Conservation (phyloP, 108 stramenopile species). For the Aurantiochytrium sp. region DNA sequence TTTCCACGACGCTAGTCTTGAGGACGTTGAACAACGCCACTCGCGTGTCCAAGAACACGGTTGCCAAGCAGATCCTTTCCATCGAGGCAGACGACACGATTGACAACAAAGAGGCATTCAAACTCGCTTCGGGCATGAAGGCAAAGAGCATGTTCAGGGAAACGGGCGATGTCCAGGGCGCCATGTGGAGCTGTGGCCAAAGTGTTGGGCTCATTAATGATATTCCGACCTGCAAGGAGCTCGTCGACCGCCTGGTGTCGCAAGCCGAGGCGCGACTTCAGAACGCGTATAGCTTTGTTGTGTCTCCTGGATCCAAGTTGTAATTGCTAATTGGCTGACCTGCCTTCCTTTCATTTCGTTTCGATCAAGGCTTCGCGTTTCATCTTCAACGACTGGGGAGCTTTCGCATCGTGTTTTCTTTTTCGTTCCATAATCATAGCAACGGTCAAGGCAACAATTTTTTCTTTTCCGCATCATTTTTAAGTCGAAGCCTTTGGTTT, state of each 20-base stretch:
- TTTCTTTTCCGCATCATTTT: too few relatives aligned
- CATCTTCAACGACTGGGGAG: neutral
- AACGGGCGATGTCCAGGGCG: neutral
- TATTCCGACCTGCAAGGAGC: neutral
- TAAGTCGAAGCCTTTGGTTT: too few relatives aligned
- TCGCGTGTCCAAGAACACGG: neutral
- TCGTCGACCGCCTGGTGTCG: neutral
- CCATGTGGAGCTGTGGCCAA: constrained; percentile 7
- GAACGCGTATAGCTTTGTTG: neutral
- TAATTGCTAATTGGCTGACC: neutral
- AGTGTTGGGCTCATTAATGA: neutral
- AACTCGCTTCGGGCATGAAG: neutral
- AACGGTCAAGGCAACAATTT: neutral
- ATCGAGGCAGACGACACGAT: neutral
- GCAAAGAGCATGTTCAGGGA: neutral
- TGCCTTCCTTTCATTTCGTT: neutral
- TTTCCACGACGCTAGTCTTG: neutral
- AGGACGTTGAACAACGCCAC: neutral
- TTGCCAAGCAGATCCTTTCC: neutral
- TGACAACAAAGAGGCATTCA: neutral
- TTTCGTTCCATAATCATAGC: neutral
- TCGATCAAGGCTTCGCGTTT: neutral
- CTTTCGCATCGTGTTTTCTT: neutral
- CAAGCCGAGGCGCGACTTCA: neutral
- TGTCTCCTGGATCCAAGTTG: neutral